Evolutionary conservation across 2,329 filamentous ascomycete species (phyloP).

Genomic region (Fusarium chaquense): DNA sequence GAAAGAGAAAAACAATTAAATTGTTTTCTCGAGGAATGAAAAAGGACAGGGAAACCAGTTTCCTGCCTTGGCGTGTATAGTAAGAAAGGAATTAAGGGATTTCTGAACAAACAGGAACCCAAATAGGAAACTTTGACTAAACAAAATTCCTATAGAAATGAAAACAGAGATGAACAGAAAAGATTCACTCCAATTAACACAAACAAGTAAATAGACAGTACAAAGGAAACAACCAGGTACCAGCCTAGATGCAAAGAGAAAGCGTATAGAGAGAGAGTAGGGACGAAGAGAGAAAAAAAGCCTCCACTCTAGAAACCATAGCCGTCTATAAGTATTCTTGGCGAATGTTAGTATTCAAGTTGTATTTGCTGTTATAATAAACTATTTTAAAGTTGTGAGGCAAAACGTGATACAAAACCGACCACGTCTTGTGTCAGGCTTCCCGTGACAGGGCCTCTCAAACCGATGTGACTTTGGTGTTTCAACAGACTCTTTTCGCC

Average conservation of each 20-base stretch:
- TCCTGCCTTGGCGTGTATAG: neutral
- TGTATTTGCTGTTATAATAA: constrained; percentile 27
- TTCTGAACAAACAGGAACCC: constrained; percentile 8
- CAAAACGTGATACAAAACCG: constrained; percentile 13
- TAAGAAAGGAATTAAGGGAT: neutral
- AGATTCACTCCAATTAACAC: constrained; percentile 9
- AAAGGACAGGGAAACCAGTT: constrained; percentile 14
- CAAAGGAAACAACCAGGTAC: constrained; percentile 27
- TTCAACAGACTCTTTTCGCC: constrained; percentile 9
- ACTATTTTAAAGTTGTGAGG: constrained; percentile 31
- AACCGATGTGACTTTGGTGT: neutral
- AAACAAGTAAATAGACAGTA: constrained; percentile 20
- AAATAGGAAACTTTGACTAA: neutral
- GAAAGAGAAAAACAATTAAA: neutral
- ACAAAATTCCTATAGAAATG: neutral
- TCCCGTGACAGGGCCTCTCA: constrained; percentile 14
- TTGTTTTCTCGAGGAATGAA: neutral
- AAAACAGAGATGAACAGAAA: neutral
- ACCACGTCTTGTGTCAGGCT: constrained; percentile 16
- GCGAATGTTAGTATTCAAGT: neutral
- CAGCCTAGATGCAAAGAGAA: constrained; percentile 30
- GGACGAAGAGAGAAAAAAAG: neutral
- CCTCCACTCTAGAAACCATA: neutral
- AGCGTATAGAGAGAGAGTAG: constrained; percentile 12
- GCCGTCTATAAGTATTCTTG: neutral